Base-by-base conservation (phyloP, 768 basidiomycete species). In the Tulasnella sp. region DNA sequence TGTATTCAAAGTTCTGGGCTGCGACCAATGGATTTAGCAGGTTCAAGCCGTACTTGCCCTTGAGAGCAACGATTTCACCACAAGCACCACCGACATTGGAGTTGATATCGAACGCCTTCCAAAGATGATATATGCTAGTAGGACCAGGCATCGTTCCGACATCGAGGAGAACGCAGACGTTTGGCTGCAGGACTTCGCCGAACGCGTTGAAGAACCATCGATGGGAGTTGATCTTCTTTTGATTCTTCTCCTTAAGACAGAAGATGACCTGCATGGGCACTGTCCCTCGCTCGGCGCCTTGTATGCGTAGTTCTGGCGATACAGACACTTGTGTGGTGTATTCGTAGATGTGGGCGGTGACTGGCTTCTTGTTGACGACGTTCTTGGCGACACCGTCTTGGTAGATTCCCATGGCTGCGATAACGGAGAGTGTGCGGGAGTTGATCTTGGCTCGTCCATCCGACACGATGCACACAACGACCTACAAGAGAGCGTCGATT, bases 141-240 rank as follows among this genome's bases (percentile, higher is more conserved):
- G 89, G 84, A 3, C 88, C 90, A 0, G 92, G 92, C 78, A 83
- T 83, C 0, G 84, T 85, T 17, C 84, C 84, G 43, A 95, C 93
- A 65, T 95, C 93, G 26, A 96, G 80, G 13, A 96, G 78, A 9
- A 95, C 83, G 68, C 93, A 95, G 38, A 96, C 91, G 66, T 93
- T 95, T 27, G 93, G 86, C 64, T 87, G 80, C 13, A 89, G 77
- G 52, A 90, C 77, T 4, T 85, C 80, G 0, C 84, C 85, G 68
- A 89, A 90, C 41, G 86, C 85, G 68, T 93, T 93, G 78, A 94
- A 95, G 74, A 94, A 94, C 92, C 91, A 94, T 38, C 74, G 67
- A 65, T 94, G 91, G 4, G 87, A 90, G 72, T 94, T 95, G 71
- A 96, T 94, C 75, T 95, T 95, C 74, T 94, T 93, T 70, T 90